These are phyloP conservation scores for Andrographis paniculata DNA, from an alignment of 305 asterid genomes.

Conservation along the genomic window DNA sequence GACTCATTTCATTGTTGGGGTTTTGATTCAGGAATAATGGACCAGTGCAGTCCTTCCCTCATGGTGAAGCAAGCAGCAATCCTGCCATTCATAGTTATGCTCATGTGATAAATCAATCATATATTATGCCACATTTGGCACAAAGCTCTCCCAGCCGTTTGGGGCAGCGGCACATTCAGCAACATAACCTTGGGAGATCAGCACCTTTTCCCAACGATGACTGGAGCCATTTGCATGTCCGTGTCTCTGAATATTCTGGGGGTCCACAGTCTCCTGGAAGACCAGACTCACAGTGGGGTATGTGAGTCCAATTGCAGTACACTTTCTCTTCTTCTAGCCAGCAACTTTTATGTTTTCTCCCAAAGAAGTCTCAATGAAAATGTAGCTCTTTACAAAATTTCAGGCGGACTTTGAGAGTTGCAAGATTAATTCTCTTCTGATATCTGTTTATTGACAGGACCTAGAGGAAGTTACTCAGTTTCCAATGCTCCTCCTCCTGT, in stretches of 20 bases:
- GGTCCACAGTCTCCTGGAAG: conserved; percentile 41
- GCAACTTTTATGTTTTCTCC: too few species aligned
- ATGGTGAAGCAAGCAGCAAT: conserved; percentile 52
- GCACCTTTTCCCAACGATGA: conserved; percentile 49
- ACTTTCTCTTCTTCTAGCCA: too few species aligned
- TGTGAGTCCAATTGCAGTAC: conserved; percentile 1
- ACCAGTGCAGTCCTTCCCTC: conserved; percentile 40
- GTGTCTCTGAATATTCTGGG: conserved; percentile 31
- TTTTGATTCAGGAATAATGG: conserved; percentile 53
- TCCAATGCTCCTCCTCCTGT: conserved; percentile 48
- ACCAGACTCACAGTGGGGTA: conserved; percentile 47
- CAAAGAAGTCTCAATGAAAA: background rate
- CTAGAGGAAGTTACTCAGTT: conserved; percentile 54
- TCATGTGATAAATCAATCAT: conserved; percentile 46
- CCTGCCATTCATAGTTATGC: conserved; percentile 43
- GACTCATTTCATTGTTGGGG: conserved; percentile 15
- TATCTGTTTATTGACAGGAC: conserved; percentile 38
- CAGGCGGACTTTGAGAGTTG: background rate
- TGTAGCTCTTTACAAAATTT: background rate
- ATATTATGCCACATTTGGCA: conserved; percentile 46
- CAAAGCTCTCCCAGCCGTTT: conserved; percentile 64
- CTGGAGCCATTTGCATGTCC: conserved; percentile 38
- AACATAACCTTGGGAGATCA: conserved; percentile 59
- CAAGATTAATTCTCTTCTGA: conserved; percentile 3
- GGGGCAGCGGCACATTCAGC: conserved; percentile 55